Base-by-base conservation (phyloP, 2,329 filamentous ascomycete species). In the Paradendryphiella salina region DNA sequence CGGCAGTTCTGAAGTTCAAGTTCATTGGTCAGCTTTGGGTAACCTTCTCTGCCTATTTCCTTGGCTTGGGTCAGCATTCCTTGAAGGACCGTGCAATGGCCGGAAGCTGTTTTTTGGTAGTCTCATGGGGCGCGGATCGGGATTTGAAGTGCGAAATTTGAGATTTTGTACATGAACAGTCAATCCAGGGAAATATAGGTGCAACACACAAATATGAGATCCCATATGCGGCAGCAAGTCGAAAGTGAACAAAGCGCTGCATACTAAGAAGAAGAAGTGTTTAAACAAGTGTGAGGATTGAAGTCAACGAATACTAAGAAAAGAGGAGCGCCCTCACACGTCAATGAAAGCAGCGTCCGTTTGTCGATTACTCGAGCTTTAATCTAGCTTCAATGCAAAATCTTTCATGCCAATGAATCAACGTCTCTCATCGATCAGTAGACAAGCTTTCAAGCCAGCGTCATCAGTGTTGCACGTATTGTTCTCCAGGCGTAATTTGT, bases 391-490 rank as follows among this genome's bases (percentile, higher is more conserved):
- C n/a, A 49, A 39, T 5, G 33, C 28, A 14, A 41, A 49, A 3
- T 23, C 23, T 1, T 31, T 80, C 85, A 63, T 87, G 84, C 72
- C 79, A 87, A 60, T 87, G 84, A 15, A 86, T 80, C n/a, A 77
- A 77, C 5, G 83, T 86, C 82, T 78, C 13, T 82, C 82, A 21
- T 69, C 63, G 33, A 69, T 59, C 56, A 74, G 42, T 68, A 76
- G 34, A 59, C 69, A 59, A 64, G 74, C 39, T 57, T 73, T 57
- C 64, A 61, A 39, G 46, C 63, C 33, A 66, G 52, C 46, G 10
- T 74, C 74, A 59, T 77, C 74, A 13, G 73, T 74, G 20, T 72
- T 73, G 56, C 70, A 74, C 5, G 74, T 76, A 1, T 68, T 71
- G 32, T 77, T 75, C 5, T 73, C 74, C 40, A 77, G 66, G 2